A percentile compares a stretch with the other conserved stretches of the same genome.
phyloP scores from a whole-genome alignment of 2,329 filamentous ascomycete genomes.

The Pseudocercospora eumusae region DNA sequence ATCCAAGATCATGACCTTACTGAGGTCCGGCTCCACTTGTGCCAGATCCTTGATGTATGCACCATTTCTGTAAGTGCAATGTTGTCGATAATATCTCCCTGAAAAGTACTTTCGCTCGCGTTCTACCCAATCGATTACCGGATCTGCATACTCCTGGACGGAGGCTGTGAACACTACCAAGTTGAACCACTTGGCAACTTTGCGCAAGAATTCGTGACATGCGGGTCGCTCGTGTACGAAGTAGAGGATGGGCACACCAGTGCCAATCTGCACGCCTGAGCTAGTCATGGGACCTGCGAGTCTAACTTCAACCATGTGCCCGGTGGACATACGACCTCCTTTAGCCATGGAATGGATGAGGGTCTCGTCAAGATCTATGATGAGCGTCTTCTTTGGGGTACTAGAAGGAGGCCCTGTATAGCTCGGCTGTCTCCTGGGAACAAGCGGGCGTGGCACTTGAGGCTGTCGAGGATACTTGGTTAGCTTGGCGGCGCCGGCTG shows the following conservation, averaged over 20 bases:
- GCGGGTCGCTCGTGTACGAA: constrained; percentile 98
- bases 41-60: constrained; percentile 98
- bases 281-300: constrained; percentile 31
- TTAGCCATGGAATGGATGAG: constrained; percentile 98
- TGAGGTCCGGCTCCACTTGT: constrained; percentile 92
- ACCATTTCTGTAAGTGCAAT: constrained; percentile 92
- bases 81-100: constrained; percentile 89
- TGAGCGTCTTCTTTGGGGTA: constrained; percentile 82
- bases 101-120: constrained; percentile 96
- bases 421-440: constrained; percentile 85
- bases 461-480: constrained; percentile 90
- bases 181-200: constrained; percentile 97
- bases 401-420: constrained; percentile 66
- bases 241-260: constrained; percentile 94
- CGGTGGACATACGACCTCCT: constrained; percentile 90
- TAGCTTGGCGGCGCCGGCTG: constrained; percentile 62
- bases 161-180: constrained; percentile 94
- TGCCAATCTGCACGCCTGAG: constrained; percentile 56
- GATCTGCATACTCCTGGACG: constrained; percentile 97
- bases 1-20: constrained; percentile 98
- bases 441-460: constrained; percentile 82
- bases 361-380: constrained; percentile 94
- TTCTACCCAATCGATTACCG: constrained; percentile 98
- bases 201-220: constrained; percentile 93
- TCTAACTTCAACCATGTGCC: constrained; percentile 94